Base-by-base conservation (phyloP, 352 stramenopile species). In the Phytophthora idaei region DNA sequence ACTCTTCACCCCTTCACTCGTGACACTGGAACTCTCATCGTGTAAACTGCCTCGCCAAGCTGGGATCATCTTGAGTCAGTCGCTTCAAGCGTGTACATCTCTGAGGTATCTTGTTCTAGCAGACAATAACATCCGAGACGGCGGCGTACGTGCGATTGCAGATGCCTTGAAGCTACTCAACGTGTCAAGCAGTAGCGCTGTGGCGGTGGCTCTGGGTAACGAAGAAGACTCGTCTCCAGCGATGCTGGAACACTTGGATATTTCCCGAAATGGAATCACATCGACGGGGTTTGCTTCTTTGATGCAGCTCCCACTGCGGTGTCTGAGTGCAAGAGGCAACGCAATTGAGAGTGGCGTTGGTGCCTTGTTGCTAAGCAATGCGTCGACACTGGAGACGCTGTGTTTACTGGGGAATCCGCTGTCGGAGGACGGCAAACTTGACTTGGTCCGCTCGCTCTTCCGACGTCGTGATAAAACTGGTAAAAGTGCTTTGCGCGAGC, bases 31-130 rank as follows among this genome's bases (percentile, higher is more conserved):
- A 51, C 49, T 90, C 12, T 83, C 78, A 9, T 80, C 58, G 0
- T 90, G 81, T 54, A 74, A 77, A 4, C 67, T 90, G 0, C 73
- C 78, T 3, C 77, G 81, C 3, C 81, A 90, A 49, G 81, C 76
- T 44, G 81, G 81, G 4, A 87, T 90, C 32, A 72, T 90, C 47
- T 58, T 90, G n/a, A 75, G 81, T 10, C 81, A 90, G 42, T 83
- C 81, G 5, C 67, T 90, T 34, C 76, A 79, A 49, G 44, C 47
- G 0, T 84, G 74, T 21, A 69, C 17, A 0, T 57, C 57, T 0
- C 42, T 90, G 15, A 69, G 71, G 10, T 51, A 69, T 6, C 55
- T 90, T n/a, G 14, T 80, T 2, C 58, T 87, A 34, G 65, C 74
- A 0, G 64, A 81, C 21, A 90, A 90, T 59, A 80, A 83, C 55